These are phyloP conservation scores for Paxillus ammoniavirescens DNA, from an alignment of 768 basidiomycete genomes.

Conservation along the genomic window DNA sequence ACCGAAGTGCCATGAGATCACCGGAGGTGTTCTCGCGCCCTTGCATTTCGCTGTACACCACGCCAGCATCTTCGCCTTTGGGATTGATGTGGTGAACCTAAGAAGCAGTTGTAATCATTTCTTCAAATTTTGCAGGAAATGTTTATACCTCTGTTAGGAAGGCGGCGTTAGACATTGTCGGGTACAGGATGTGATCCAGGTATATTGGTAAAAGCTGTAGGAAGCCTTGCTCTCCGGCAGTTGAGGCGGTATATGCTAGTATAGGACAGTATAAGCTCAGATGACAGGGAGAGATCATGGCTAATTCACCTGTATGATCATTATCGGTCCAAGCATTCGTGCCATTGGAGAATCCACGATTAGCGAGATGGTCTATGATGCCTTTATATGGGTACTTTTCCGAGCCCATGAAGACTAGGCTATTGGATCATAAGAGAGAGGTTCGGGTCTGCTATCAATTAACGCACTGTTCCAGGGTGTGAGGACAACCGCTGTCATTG, in stretches of 20 bases:
- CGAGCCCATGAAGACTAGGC: constrained; percentile 93
- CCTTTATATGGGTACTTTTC: constrained; percentile 96
- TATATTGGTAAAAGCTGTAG: constrained; percentile 85
- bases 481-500: constrained; percentile 92
- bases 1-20: constrained; percentile 89
- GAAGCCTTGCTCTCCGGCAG: constrained; percentile 92
- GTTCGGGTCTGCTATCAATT: not conserved
- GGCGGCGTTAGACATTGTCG: constrained; percentile 87
- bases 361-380: constrained; percentile 91
- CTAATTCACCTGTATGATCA: constrained; percentile 62
- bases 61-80: constrained; percentile 89
- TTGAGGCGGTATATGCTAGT: constrained; percentile 86
- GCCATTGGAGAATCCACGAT: constrained; percentile 87
- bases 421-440: constrained; percentile 25
- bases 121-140: not conserved
- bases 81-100: constrained; percentile 94
- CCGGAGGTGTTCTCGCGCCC: constrained; percentile 90
- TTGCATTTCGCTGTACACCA: constrained; percentile 97
- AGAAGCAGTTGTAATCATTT: constrained; percentile 5
- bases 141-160: constrained; percentile 60
- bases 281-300: not conserved
- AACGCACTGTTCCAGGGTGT: constrained; percentile 91
- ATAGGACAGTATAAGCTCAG: not conserved
- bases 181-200: constrained; percentile 95
- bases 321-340: constrained; percentile 98